Evolutionary conservation across 495 filamentous ascomycete species (phyloP).

Genomic region (Penicillium argentinense): DNA sequence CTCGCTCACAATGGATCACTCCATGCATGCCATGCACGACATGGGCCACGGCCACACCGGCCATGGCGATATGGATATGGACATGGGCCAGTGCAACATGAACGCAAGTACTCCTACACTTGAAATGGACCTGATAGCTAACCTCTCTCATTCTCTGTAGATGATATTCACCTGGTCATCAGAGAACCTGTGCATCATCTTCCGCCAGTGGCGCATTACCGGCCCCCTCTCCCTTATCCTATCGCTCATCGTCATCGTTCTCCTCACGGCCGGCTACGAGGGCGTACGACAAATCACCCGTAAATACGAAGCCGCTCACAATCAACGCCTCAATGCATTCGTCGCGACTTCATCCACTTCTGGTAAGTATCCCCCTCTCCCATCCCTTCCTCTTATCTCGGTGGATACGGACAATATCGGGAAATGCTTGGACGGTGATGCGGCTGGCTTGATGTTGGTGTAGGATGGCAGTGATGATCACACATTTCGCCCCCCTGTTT

Average conservation of each 20-base stretch:
- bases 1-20: conserved; percentile 36
- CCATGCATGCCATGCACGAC: conserved; percentile 44
- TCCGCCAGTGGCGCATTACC: conserved; percentile 83
- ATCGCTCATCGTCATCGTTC: conserved; percentile 78
- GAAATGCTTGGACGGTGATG: background rate
- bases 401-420: background rate
- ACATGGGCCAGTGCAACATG: conserved; percentile 76
- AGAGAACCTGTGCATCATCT: conserved; percentile 90
- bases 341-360: conserved; percentile 33
- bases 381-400: background rate
- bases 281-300: conserved; percentile 73
- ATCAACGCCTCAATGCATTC: conserved; percentile 46
- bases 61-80: conserved; percentile 63
- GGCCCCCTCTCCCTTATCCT: conserved; percentile 69
- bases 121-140: background rate
- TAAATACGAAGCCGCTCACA: conserved; percentile 68
- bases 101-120: conserved; percentile 54
- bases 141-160: conserved; percentile 37
- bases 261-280: conserved; percentile 88
- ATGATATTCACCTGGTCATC: conserved; percentile 99
- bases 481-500: background rate
- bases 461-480: conserved; percentile 3
- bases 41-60: conserved; percentile 42
- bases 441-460: conserved; percentile 5
- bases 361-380: conserved; percentile 47